These are phyloP conservation scores for Lyophyllum shimeji DNA, from an alignment of 768 basidiomycete species.

Conservation along the genomic window DNA sequence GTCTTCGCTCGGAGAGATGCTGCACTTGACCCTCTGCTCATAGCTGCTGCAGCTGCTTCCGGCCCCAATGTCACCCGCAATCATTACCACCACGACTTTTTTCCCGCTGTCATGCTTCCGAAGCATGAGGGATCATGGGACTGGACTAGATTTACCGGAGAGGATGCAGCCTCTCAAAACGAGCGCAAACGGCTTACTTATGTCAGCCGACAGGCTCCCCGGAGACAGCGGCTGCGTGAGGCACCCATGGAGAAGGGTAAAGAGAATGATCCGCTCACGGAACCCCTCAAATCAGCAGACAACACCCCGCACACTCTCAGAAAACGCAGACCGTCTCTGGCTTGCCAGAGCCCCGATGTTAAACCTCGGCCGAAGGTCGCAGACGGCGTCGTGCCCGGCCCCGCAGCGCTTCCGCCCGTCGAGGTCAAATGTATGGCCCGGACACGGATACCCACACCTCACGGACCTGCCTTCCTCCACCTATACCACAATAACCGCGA, in stretches of 20 bases:
- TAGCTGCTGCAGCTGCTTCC: conserved; percentile 74
- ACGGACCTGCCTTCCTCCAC: conserved; percentile 91
- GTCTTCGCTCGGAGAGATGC: conserved; percentile 64
- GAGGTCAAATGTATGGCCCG: conserved; percentile 93
- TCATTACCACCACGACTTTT: conserved; percentile 83
- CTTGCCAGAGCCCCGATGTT: conserved; percentile 21
- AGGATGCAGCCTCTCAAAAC: conserved; percentile 35
- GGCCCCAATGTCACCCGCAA: conserved; percentile 81
- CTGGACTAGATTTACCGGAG: conserved; percentile 55
- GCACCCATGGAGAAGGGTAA: conserved; percentile 39
- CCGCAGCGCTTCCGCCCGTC: conserved; percentile 34
- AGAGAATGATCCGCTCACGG: conserved; percentile 46
- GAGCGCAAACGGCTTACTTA: conserved; percentile 55
- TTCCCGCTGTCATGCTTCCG: conserved; percentile 55
- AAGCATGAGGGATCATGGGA: conserved; percentile 54
- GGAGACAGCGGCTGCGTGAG: conserved; percentile 52
- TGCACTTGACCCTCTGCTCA: conserved; percentile 73
- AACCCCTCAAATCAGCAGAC: conserved; percentile 37
- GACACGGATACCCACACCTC: conserved; percentile 94
- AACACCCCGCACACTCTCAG: conserved; percentile 38
- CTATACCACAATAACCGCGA: conserved; percentile 94
- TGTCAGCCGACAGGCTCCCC: conserved; percentile 75
- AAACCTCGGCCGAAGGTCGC: conserved; percentile 26
- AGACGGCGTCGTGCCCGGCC: conserved; percentile 18
- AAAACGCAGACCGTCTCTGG: conserved; percentile 39